Base-by-base conservation (phyloP, 305 asterid species). In the Fraxinus xanthoxyloides region DNA sequence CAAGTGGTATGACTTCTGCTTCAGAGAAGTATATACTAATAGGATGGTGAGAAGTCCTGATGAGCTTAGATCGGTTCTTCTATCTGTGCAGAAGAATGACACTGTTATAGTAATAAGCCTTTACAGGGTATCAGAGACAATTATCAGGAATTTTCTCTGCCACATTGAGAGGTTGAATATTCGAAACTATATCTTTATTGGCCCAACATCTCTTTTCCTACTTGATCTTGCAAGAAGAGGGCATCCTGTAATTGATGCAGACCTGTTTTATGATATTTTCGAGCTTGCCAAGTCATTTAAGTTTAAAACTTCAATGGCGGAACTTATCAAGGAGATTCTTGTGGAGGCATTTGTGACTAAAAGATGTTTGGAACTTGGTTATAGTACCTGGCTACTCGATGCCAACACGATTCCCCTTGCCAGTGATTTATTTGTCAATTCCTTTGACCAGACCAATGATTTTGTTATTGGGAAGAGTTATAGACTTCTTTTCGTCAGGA, bases 1-100 rank as follows among this genome's bases (percentile, higher is more conserved):
- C 83, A 92, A 91, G 84, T 93, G 98, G 97, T 93, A 90, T 28
- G 91, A 93, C 82, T 95, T 90, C 89, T 95, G 98, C 85, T 95
- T 93, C 86, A 88, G 85, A 86, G 85, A 89, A 88, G 89, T 95
- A 74, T 69, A 80, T 76, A 84, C 89, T n/a, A 80, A 89, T 84
- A 88, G 93, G 87, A 85, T 89, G 2, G 80, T 91, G 75, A 89
- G 31, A 83, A 90, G 83, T 85, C 81, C 82, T 12, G 80, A 86
- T 72, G 94, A 88, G 46, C 91, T 95, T 75, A 92, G 76, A 21
- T 35, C 90, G 30, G 78, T 90, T 72, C 83, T 90, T 84, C 91
- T 82, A 2, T 84, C 89, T 7, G 90, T 90, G 84, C 95, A 90
- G 86, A 88, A 88, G 80, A 81, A 75, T 72, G 85, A 83, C 70